Base-by-base conservation (phyloP, 495 filamentous ascomycete species). In the Daldinia childiae region DNA sequence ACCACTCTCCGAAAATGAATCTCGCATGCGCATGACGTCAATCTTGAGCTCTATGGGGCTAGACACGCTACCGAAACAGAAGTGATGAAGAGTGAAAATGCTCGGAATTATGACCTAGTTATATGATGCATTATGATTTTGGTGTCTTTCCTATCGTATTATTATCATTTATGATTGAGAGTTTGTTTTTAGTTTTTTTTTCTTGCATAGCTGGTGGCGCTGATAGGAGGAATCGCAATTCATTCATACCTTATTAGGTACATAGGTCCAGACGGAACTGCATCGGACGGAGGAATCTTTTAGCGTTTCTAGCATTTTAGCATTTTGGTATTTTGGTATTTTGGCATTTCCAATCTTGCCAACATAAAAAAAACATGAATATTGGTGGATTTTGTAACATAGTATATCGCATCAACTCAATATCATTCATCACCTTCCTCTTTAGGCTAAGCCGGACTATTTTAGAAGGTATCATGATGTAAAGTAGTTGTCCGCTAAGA, bases 1-100 rank as follows among this genome's bases (percentile, higher is more conserved):
- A 26, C 71, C 76, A 12, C 74, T 76, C 26, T 76, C 71, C 17
- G 76, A 74, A 59, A 63, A 67, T 0, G 68, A 78, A 30, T 78
- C 76, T 21, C 58, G 71, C 45, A 58, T 58, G 43, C 76, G 76
- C 64, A 78, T 78, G 74, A 55, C 76, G 3, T 39, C 62, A 0
- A 76, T 78, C 27, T 14, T 78, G 7, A 30, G 30, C 17, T 66
- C 71, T 5, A 59, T 73, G 26, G 41, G 36, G 5, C 60, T 69
- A 21, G 52, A 73, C 21, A 32, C n/a, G 3, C 14, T 29, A 1
- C 38, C 66, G 6, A 69, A 69, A 54, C 57, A 55, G 61, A 69
- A 62, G 8, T 69, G 24, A 61, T 48, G 11, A 15, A 52, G 7
- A 9, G 8, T 6, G 8, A 43, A 11, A n/a, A 14, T 1, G 5